Conservation (phyloP, 2,329 filamentous ascomycete species). For the Zymoseptoria ardabiliae region DNA sequence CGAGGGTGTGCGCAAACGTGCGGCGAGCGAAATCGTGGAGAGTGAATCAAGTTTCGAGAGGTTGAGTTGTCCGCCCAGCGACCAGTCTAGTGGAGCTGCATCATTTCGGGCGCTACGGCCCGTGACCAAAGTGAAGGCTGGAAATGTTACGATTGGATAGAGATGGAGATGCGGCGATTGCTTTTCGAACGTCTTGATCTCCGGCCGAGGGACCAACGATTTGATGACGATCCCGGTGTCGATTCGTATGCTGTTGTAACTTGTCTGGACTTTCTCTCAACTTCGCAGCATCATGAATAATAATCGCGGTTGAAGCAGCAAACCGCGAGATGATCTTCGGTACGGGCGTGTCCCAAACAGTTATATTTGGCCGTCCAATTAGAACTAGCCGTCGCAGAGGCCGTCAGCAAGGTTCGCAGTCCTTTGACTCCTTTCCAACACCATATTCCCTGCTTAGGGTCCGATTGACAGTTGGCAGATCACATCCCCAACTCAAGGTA, state of each 20-base stretch:
- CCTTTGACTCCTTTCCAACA: background rate
- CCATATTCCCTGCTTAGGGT: background rate
- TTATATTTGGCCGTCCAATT: background rate
- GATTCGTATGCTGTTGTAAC: background rate
- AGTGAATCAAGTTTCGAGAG: background rate
- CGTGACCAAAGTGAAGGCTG: too few species aligned
- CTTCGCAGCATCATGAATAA: too few species aligned
- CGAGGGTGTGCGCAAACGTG: background rate
- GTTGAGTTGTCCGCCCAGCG: background rate
- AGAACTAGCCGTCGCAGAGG: background rate
- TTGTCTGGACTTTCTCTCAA: background rate
- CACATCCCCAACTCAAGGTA: background rate
- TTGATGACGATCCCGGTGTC: background rate
- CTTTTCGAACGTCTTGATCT: background rate
- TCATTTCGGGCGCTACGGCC: background rate
- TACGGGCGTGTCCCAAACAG: background rate
- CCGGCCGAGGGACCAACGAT: background rate
- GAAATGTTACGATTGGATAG: too few species aligned
- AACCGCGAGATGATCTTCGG: background rate
- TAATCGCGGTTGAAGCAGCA: background rate
- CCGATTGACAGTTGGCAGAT: background rate
- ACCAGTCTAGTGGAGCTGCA: background rate
- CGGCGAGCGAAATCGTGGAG: background rate
- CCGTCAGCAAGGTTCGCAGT: background rate
- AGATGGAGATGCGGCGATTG: too few species aligned